phyloP scores from a whole-genome alignment of 805 yeast species.

The Candida chauliodis region DNA sequence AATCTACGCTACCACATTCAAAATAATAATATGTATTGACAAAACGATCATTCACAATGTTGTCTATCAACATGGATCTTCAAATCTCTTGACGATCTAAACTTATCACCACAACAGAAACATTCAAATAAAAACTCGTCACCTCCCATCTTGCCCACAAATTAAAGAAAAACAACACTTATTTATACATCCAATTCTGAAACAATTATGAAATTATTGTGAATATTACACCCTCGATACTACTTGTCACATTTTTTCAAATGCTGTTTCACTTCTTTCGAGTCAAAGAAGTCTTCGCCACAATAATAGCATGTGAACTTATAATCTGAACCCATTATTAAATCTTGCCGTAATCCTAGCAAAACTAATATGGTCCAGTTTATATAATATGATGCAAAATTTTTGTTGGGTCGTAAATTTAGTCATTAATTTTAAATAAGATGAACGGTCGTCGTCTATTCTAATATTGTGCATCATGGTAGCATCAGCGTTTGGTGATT shows the following conservation, averaged over 20 bases:
- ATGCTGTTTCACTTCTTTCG: slow-evolving; percentile 2
- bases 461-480: no score
- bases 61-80: neutral
- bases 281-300: neutral
- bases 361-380: no score
- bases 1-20: neutral
- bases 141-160: neutral
- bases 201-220: no score
- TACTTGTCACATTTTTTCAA: slow-evolving; percentile 4
- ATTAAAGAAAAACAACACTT: no score
- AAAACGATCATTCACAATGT: slow-evolving; percentile 1
- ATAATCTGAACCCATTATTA: slow-evolving; percentile 2
- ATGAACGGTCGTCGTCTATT: no score
- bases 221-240: no score
- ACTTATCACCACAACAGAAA: slow-evolving; percentile 2
- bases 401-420: no score
- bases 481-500: no score
- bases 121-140: neutral
- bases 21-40: no score
- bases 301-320: slow-evolving; percentile 4
- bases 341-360: no score
- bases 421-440: no score
- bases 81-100: neutral
- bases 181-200: neutral
- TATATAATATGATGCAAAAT: no score